Conservation (phyloP, 495 filamentous ascomycete species). For the Penicillium turbatum region DNA sequence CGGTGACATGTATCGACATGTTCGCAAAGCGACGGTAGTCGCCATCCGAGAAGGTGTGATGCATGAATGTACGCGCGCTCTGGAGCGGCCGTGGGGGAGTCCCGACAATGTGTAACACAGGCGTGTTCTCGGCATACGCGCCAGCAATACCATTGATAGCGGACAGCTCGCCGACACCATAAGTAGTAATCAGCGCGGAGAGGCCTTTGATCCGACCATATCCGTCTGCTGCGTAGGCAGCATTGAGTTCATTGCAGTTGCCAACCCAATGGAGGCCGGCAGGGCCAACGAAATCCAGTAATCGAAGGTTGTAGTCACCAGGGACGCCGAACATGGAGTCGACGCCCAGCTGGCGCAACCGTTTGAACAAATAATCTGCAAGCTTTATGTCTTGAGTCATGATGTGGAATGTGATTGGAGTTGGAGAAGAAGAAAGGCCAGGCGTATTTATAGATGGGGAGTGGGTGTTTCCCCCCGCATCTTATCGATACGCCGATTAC, state of each 20-base stretch:
- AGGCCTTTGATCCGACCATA: slow-evolving; percentile 73
- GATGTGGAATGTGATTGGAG: not conserved
- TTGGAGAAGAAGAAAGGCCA: not conserved
- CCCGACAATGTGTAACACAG: slow-evolving; percentile 80
- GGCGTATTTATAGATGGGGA: slow-evolving; percentile 13
- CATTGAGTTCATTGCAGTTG: slow-evolving; percentile 78
- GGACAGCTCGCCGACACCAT: slow-evolving; percentile 75
- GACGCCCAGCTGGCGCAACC: slow-evolving; percentile 65
- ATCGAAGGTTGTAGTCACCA: slow-evolving; percentile 70
- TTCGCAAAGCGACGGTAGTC: slow-evolving; percentile 36
- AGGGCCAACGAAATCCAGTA: slow-evolving; percentile 62
- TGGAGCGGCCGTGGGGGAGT: slow-evolving; percentile 32
- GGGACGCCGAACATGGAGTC: slow-evolving; percentile 64
- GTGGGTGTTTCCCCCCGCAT: slow-evolving; percentile 4
- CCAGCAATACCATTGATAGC: slow-evolving; percentile 71
- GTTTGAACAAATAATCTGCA: slow-evolving; percentile 62
- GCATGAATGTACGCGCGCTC: slow-evolving; percentile 29
- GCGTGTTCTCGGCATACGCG: slow-evolving; percentile 69
- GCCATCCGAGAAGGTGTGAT: slow-evolving; percentile 46
- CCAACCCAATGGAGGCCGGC: slow-evolving; percentile 69
- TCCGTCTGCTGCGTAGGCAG: slow-evolving; percentile 79
- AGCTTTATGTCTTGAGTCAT: slow-evolving; percentile 28
- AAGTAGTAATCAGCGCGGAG: slow-evolving; percentile 70
- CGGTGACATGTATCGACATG: slow-evolving; percentile 37
- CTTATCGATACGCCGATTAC: slow-evolving; percentile 20